A percentile compares a stretch with the other conserved stretches of the same genome.
Evolutionary conservation across 2,329 filamentous ascomycete species (phyloP).

Genomic region (Pleomassaria siparia): DNA sequence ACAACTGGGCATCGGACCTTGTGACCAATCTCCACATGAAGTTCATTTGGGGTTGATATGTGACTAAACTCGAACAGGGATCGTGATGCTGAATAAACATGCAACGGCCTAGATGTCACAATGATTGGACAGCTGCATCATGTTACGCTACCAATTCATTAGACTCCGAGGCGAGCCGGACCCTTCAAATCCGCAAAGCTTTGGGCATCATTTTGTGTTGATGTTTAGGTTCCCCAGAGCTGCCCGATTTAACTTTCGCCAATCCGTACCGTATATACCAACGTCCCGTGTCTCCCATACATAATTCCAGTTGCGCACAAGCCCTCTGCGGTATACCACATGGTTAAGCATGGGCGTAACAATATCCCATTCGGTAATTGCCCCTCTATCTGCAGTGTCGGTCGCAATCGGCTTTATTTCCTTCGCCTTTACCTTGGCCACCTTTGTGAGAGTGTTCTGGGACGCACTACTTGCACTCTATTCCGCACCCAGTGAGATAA

Average conservation of each 20-base stretch:
- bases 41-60: background rate
- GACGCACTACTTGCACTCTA: conserved; percentile 41
- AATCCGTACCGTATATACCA: too few species aligned
- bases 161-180: background rate
- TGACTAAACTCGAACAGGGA: background rate
- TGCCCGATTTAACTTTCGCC: too few species aligned
- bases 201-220: background rate
- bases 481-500: conserved; percentile 43
- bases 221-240: too few species aligned
- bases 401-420: conserved; percentile 46
- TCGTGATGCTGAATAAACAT: background rate
- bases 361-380: conserved; percentile 24
- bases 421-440: conserved; percentile 48
- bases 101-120: background rate
- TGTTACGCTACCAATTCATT: background rate
- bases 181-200: background rate
- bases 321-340: too few species aligned
- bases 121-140: background rate
- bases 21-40: too few species aligned
- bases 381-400: conserved; percentile 40
- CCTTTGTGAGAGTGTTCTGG: conserved; percentile 47
- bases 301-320: too few species aligned
- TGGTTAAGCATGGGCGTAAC: conserved; percentile 23
- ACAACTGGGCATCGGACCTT: background rate
- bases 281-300: too few species aligned